Evolutionary conservation across 208 protist genomes (phyloP).

Genomic region (Entamoeba moshkovskii): DNA sequence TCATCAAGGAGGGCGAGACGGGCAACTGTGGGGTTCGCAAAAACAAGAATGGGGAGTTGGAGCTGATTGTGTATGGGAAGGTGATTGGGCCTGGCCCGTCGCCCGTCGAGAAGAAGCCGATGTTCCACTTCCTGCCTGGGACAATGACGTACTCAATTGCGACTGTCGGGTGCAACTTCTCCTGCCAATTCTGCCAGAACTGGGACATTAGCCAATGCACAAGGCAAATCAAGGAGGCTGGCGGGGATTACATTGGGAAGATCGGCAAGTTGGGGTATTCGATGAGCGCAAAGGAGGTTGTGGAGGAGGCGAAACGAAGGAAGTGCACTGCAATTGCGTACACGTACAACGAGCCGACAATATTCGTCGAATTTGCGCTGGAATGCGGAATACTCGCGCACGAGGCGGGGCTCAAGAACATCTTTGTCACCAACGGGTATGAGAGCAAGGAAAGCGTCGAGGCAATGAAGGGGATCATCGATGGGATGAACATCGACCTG

Average conservation of each 20-base stretch:
- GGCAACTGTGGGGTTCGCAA: slow-evolving; percentile 29
- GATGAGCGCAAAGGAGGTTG: neutral
- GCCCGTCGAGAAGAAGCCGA: slow-evolving; percentile 39
- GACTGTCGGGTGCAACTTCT: slow-evolving; percentile 37
- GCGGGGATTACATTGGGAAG: neutral
- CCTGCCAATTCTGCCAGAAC: slow-evolving; percentile 34
- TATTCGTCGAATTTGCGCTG: slow-evolving; percentile 39
- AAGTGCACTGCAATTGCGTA: slow-evolving; percentile 30
- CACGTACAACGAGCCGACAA: slow-evolving; percentile 50
- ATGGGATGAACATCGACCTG: slow-evolving; percentile 46
- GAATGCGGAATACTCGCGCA: slow-evolving; percentile 28
- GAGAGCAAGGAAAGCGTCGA: slow-evolving; percentile 15
- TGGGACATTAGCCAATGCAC: neutral
- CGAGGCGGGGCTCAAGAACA: slow-evolving; percentile 28
- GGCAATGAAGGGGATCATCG: slow-evolving; percentile 14
- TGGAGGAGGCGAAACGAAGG: neutral
- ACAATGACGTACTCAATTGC: slow-evolving; percentile 20
- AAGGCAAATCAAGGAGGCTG: neutral
- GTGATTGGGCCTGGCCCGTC: slow-evolving; percentile 20
- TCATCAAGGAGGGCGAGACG: neutral
- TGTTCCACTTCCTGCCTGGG: slow-evolving; percentile 33
- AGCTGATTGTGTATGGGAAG: slow-evolving; percentile 20
- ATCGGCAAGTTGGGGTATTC: neutral
- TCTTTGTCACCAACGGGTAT: slow-evolving; percentile 48
- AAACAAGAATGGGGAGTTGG: slow-evolving; percentile 22